Conservation (phyloP, 768 basidiomycete genomes). For the Tulasnella sp. region DNA sequence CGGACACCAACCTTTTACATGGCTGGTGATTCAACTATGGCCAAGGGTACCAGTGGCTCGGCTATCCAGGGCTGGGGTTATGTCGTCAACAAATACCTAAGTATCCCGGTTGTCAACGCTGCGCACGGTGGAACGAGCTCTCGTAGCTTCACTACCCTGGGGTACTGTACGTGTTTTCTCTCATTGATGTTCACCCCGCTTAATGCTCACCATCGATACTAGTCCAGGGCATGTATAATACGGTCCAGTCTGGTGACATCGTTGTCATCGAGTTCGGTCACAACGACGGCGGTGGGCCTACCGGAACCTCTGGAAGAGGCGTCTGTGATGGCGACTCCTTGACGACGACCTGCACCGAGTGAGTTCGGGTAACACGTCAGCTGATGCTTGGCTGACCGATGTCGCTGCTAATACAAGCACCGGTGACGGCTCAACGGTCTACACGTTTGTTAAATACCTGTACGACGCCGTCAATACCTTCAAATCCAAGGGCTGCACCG, state of each 20-base stretch:
- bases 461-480: not conserved
- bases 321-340: not conserved
- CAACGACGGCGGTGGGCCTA: slow-evolving; percentile 4
- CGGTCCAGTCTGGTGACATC: slow-evolving; percentile 15
- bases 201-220: not conserved
- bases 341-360: not conserved
- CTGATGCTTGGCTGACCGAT: not conserved
- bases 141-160: not conserved
- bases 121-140: not conserved
- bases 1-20: no score
- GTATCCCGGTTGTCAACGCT: not conserved
- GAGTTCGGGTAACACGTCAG: no score
- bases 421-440: not conserved
- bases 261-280: slow-evolving; percentile 22
- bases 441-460: not conserved
- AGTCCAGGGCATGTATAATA: not conserved
- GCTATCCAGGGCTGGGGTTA: not conserved
- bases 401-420: not conserved
- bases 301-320: not conserved
- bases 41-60: not conserved
- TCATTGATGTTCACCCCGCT: not conserved
- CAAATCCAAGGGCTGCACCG: slow-evolving; percentile 10
- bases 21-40: not conserved
- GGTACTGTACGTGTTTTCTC: not conserved
- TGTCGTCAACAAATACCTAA: not conserved